Evolutionary conservation across 352 stramenopile species (phyloP).

Genomic region (Globisporangium rhizosaccharum): DNA sequence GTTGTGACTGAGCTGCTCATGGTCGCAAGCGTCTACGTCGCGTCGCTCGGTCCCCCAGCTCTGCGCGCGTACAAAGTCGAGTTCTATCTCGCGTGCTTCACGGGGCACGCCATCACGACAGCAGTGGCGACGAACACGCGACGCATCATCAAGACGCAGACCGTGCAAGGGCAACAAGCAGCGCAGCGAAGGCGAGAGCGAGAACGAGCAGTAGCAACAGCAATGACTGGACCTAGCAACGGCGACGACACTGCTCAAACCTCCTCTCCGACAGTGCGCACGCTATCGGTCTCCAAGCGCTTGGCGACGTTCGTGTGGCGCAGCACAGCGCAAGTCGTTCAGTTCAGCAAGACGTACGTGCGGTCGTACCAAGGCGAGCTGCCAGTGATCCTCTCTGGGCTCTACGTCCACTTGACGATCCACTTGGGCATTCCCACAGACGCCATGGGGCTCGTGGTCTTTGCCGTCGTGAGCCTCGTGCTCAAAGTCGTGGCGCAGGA

Average conservation of each 20-base stretch:
- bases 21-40: neutral
- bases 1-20: conserved; percentile 1
- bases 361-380: conserved; percentile 13
- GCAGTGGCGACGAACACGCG: conserved; percentile 3
- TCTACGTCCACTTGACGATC: conserved; percentile 52
- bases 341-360: conserved; percentile 1
- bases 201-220: neutral
- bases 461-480: conserved; percentile 2
- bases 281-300: neutral
- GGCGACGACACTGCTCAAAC: neutral
- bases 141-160: conserved; percentile 7
- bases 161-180: neutral
- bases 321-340: neutral
- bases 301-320: neutral
- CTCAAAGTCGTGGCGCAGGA: conserved; percentile 9
- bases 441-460: neutral
- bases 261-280: neutral
- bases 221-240: neutral
- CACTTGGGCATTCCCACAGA: conserved; percentile 14
- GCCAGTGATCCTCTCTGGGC: conserved; percentile 21
- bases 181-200: neutral
- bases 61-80: neutral
- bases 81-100: neutral
- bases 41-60: neutral
- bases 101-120: conserved; percentile 1